Conservation (phyloP, 2,329 filamentous ascomycete genomes). For the Botrytis porri region DNA sequence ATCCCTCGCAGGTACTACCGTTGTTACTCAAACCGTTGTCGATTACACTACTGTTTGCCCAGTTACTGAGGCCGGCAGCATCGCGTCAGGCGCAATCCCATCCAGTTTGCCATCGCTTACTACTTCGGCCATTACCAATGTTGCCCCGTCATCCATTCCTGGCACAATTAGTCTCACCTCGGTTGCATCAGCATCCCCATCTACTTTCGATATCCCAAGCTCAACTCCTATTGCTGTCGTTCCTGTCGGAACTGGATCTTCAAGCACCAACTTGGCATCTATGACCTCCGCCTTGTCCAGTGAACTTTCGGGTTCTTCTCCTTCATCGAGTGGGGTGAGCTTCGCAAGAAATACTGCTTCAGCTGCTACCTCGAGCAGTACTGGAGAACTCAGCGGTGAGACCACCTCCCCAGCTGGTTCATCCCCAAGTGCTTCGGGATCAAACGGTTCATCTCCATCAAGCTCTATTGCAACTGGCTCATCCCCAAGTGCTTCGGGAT, state of each 20-base stretch:
- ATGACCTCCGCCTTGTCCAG: conserved; percentile 3
- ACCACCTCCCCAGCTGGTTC: background rate
- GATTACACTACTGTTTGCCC: conserved; percentile 28
- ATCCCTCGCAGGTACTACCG: conserved; percentile 10
- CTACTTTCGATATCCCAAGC: background rate
- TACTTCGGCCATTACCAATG: background rate
- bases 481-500: background rate
- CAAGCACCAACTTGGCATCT: conserved; percentile 5
- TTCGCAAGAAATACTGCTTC: background rate
- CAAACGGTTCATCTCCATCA: background rate
- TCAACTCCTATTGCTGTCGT: background rate
- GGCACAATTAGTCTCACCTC: conserved; percentile 1
- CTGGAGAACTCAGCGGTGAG: background rate
- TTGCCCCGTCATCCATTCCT: background rate
- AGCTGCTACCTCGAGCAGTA: background rate
- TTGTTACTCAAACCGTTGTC: conserved; percentile 23
- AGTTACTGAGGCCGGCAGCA: conserved; percentile 5
- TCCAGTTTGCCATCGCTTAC: background rate
- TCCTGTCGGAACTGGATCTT: background rate
- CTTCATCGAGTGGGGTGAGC: background rate
- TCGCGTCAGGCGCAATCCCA: background rate
- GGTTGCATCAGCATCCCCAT: background rate
- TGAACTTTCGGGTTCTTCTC: background rate
- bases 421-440: background rate
- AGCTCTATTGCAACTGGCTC: background rate